A percentile compares a stretch with the other conserved stretches of the same genome.
These are phyloP conservation scores for Pisolithus sp. DNA, from an alignment of 768 basidiomycete species.

Conservation along the genomic window DNA sequence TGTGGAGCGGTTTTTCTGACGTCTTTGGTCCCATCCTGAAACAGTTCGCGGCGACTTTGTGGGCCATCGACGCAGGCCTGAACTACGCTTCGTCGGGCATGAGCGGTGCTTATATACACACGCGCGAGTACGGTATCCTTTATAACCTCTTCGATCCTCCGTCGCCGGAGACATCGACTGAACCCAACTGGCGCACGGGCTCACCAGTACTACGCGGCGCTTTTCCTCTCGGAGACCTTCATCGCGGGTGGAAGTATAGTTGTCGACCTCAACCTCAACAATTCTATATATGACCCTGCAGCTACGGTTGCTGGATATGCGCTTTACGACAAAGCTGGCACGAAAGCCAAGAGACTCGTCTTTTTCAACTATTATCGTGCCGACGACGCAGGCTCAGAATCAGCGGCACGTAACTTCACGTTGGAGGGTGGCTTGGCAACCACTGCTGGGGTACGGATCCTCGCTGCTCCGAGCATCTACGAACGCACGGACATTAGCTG, in stretches of 20 bases:
- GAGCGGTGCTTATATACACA: conserved; percentile 30
- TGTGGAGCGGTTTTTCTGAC: not conserved
- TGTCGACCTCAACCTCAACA: conserved; percentile 29
- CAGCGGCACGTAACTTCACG: conserved; percentile 18
- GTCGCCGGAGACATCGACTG: conserved; percentile 18
- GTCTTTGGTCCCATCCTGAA: no score
- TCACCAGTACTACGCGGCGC: conserved; percentile 30
- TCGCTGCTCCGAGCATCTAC: conserved; percentile 24
- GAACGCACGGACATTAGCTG: conserved; percentile 29
- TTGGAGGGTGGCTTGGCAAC: conserved; percentile 7
- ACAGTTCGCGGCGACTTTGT: conserved; percentile 31
- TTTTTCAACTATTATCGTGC: conserved; percentile 27
- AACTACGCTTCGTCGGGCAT: conserved; percentile 28
- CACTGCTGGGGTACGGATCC: conserved; percentile 19
- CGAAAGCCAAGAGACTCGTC: conserved; percentile 17
- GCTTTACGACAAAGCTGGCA: conserved; percentile 21
- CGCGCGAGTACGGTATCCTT: conserved; percentile 28
- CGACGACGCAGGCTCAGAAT: not conserved
- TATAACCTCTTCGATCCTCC: conserved; percentile 38
- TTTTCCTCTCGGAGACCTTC: conserved; percentile 29
- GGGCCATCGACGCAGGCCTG: conserved; percentile 31
- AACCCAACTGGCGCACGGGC: conserved; percentile 27
- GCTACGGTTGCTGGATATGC: conserved; percentile 29
- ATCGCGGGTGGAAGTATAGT: conserved; percentile 24
- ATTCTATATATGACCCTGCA: conserved; percentile 19